phyloP scores from a whole-genome alignment of 2,329 filamentous ascomycete genomes.

The Emydomyces testavorans region DNA sequence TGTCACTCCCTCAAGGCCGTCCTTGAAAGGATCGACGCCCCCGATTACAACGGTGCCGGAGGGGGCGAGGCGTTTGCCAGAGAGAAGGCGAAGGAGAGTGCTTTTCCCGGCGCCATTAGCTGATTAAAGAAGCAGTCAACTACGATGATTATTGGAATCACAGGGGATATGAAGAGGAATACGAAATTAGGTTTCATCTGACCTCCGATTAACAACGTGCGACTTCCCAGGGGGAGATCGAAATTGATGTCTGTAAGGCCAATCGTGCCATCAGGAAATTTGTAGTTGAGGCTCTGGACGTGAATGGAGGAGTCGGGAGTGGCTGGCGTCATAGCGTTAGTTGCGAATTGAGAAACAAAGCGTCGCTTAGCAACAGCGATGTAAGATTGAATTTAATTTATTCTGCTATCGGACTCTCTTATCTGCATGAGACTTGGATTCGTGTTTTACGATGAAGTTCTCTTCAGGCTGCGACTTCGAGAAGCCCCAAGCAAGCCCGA shows the following conservation, averaged over 20 bases:
- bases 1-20: constrained; percentile 81
- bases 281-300: constrained; percentile 70
- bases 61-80: constrained; percentile 87
- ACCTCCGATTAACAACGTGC: constrained; percentile 84
- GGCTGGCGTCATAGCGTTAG: constrained; percentile 7
- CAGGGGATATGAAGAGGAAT: background rate
- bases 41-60: constrained; percentile 60
- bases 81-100: constrained; percentile 83
- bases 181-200: constrained; percentile 21
- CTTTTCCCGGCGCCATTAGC: constrained; percentile 96
- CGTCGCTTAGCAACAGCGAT: background rate
- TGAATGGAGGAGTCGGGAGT: constrained; percentile 49
- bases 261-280: constrained; percentile 72
- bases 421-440: no score
- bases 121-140: constrained; percentile 23
- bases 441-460: no score
- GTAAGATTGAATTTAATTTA: no score
- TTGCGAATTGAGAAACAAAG: background rate
- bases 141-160: background rate
- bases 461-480: no score
- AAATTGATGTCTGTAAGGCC: constrained; percentile 66
- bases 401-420: no score
- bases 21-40: constrained; percentile 82
- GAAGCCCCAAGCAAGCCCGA: no score
- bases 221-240: constrained; percentile 66